Conservation (phyloP, 2,329 filamentous ascomycete species). For the Zymoseptoria crescenta region DNA sequence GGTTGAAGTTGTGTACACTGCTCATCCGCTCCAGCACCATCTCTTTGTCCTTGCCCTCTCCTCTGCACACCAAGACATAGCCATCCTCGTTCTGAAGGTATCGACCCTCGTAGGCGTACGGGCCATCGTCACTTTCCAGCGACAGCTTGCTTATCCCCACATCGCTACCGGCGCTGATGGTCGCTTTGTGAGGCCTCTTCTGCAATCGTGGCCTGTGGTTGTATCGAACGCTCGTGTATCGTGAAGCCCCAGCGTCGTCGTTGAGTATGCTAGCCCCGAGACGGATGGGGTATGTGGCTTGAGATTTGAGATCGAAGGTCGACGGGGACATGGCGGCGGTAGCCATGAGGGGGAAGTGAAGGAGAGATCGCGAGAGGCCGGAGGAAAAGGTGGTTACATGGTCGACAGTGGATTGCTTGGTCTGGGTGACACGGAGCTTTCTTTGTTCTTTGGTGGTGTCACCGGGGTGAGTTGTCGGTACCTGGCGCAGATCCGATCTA, state of each 20-base stretch:
- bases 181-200: conserved; percentile 15
- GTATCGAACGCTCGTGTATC: conserved; percentile 25
- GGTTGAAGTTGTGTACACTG: conserved; percentile 81
- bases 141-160: conserved; percentile 12
- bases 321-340: conserved; percentile 15
- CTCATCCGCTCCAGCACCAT: conserved; percentile 63
- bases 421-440: background rate
- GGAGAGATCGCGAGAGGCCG: background rate
- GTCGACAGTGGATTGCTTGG: background rate
- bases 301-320: conserved; percentile 21
- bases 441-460: background rate
- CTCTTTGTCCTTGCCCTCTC: conserved; percentile 20
- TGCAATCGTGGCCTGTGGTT: conserved; percentile 39
- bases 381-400: background rate
- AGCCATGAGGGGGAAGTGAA: conserved; percentile 12
- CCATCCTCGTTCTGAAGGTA: conserved; percentile 52
- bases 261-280: conserved; percentile 23
- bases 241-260: conserved; percentile 10
- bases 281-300: conserved; percentile 22
- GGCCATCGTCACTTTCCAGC: conserved; percentile 23
- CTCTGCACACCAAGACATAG: conserved; percentile 49
- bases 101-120: conserved; percentile 34
- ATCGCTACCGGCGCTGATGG: conserved; percentile 20
- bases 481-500: background rate
- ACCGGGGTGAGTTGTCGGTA: background rate